A percentile compares a stretch with the other conserved stretches of the same genome.
These are phyloP conservation scores for Endocladia muricata DNA, from an alignment of 31 red algal species.

Conservation along the genomic window DNA sequence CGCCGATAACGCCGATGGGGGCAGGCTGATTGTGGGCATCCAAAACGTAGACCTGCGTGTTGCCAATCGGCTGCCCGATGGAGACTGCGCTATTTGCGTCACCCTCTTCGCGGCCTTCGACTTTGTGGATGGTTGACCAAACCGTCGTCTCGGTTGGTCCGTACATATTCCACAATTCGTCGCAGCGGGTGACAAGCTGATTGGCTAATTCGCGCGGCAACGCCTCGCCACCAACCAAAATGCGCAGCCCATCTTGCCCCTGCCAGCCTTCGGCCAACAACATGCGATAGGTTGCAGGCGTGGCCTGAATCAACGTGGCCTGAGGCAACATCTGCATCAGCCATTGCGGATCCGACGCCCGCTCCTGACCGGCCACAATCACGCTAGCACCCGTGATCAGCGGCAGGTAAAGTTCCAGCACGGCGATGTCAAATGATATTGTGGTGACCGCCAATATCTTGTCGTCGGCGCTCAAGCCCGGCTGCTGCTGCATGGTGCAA, in stretches of 20 bases:
- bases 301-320: background rate
- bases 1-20: too few relatives aligned
- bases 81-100: too few relatives aligned
- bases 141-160: slow-evolving; percentile 25
- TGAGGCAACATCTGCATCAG: background rate
- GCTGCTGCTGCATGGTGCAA: background rate
- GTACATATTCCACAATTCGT: slow-evolving; percentile 18
- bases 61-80: too few relatives aligned
- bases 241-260: background rate
- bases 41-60: too few relatives aligned
- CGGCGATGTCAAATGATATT: background rate
- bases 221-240: too few relatives aligned
- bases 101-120: too few relatives aligned
- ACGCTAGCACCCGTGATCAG: background rate
- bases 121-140: slow-evolving; percentile 28
- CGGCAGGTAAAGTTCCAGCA: background rate
- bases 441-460: background rate
- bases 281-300: background rate
- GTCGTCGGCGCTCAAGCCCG: background rate
- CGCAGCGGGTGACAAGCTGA: too few relatives aligned
- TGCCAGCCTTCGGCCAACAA: background rate
- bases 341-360: background rate
- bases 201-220: too few relatives aligned
- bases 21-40: too few relatives aligned
- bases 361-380: background rate